Evolutionary conservation across 78 protist genomes (phyloP).

Genomic region (Cavenderia fasciculata): DNA sequence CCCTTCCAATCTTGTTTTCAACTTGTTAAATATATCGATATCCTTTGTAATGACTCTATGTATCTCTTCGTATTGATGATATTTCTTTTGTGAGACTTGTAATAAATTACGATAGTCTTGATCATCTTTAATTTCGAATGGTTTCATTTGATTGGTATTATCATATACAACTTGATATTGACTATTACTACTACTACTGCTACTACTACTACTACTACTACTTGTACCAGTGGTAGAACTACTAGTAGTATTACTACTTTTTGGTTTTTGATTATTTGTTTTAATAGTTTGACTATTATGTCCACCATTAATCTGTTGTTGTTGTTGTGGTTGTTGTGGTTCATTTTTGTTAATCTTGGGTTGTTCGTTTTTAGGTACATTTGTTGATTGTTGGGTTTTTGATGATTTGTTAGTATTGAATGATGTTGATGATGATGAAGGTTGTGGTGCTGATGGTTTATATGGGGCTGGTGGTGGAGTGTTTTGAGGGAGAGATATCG

Average conservation of each 20-base stretch:
- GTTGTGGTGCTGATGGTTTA: not conserved
- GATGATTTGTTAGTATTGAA: not conserved
- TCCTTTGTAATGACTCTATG: not conserved
- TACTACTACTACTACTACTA: not conserved
- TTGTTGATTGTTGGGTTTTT: not conserved
- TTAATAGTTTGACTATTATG: slow-evolving; percentile 26
- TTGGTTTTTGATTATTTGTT: not conserved
- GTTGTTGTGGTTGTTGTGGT: not conserved
- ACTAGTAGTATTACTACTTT: not conserved
- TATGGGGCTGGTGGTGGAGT: not conserved
- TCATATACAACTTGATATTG: not conserved
- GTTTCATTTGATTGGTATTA: not conserved
- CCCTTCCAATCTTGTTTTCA: not conserved
- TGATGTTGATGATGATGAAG: not conserved
- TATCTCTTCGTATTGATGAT: not conserved
- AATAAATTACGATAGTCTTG: not conserved
- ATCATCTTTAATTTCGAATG: not conserved
- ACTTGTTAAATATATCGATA: not conserved
- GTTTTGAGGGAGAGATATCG: too few species aligned
- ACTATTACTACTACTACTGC: not conserved
- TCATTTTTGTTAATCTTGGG: not conserved
- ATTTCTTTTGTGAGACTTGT: not conserved
- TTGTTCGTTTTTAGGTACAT: slow-evolving; percentile 10
- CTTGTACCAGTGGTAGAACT: not conserved
- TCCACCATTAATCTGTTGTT: slow-evolving; percentile 19